Evolutionary conservation across 1,139 yeast species (phyloP).

Genomic region (Wickerhamomyces sp.): DNA sequence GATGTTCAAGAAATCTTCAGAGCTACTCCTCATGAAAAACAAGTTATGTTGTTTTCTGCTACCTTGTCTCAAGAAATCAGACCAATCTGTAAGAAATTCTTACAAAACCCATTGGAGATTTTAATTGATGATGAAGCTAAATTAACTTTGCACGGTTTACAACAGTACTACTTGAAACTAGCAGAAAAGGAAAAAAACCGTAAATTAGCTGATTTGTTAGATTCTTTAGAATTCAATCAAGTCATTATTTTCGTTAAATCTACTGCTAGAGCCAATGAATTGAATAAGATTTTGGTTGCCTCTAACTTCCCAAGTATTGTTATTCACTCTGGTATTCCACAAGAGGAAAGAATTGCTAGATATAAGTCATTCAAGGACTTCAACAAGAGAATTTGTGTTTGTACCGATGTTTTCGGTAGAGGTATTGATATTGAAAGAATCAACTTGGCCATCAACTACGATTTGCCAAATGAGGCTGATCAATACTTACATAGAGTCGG

Average conservation of each 20-base stretch:
- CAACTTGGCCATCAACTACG: slow-evolving; percentile 96
- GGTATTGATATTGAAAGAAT: slow-evolving; percentile 99
- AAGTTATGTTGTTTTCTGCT: slow-evolving; percentile 99
- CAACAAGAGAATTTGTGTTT: slow-evolving; percentile 97
- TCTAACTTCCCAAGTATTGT: slow-evolving; percentile 97
- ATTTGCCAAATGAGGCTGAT: slow-evolving; percentile 85
- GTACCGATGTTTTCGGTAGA: slow-evolving; percentile 98
- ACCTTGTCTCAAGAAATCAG: slow-evolving; percentile 92
- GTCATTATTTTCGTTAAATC: slow-evolving; percentile 95
- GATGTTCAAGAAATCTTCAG: slow-evolving; percentile 98
- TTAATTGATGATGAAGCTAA: slow-evolving; percentile 98
- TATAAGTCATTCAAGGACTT: slow-evolving; percentile 96
- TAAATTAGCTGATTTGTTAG: slow-evolving; percentile 87
- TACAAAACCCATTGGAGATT: slow-evolving; percentile 97
- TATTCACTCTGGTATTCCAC: slow-evolving; percentile 93
- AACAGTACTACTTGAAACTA: slow-evolving; percentile 90
- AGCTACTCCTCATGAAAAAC: slow-evolving; percentile 97
- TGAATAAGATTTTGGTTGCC: slow-evolving; percentile 83
- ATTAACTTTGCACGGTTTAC: slow-evolving; percentile 95
- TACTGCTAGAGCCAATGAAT: slow-evolving; percentile 86
- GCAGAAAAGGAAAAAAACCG: slow-evolving; percentile 92
- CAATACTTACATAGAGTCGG: slow-evolving; percentile 99
- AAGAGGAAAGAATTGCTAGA: slow-evolving; percentile 96
- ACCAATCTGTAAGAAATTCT: slow-evolving; percentile 95
- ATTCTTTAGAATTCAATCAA: slow-evolving; percentile 94